phyloP scores from a whole-genome alignment of 345 rosid species.

The Gossypium thurberi region DNA sequence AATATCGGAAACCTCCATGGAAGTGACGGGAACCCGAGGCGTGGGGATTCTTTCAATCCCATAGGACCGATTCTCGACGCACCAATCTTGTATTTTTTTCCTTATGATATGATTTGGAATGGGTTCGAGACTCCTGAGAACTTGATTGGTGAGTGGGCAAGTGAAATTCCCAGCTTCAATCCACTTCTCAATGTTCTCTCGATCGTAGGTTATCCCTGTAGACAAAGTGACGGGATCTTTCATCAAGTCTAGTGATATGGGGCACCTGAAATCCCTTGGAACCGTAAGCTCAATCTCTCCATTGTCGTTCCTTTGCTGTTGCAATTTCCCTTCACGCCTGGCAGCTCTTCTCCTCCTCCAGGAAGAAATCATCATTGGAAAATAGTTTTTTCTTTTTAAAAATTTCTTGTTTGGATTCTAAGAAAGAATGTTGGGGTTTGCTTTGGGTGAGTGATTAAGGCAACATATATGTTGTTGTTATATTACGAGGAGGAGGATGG shows the following conservation, averaged over 20 bases:
- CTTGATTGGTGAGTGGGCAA: slow-evolving; percentile 65
- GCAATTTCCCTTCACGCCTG: slow-evolving; percentile 26
- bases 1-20: slow-evolving; percentile 28
- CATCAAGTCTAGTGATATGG: slow-evolving; percentile 78
- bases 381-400: background rate
- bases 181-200: slow-evolving; percentile 76
- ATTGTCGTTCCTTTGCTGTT: slow-evolving; percentile 1
- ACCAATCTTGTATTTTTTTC: slow-evolving; percentile 76
- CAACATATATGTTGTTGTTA: background rate
- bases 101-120: slow-evolving; percentile 69
- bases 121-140: slow-evolving; percentile 46
- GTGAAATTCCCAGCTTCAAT: slow-evolving; percentile 54
- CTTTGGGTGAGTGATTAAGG: background rate
- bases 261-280: slow-evolving; percentile 73
- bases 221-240: slow-evolving; percentile 88
- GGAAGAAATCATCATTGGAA: slow-evolving; percentile 35
- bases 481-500: background rate
- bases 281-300: slow-evolving; percentile 34
- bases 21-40: slow-evolving; percentile 62
- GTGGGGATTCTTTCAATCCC: slow-evolving; percentile 78
- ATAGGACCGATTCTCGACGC: slow-evolving; percentile 46
- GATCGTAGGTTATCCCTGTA: slow-evolving; percentile 77
- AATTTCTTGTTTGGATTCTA: background rate
- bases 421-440: background rate
- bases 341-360: slow-evolving; percentile 46